A percentile compares a stretch with the other conserved stretches of the same genome.
These are phyloP conservation scores for Phyllosticta ampelicida DNA, from an alignment of 2,329 filamentous ascomycete species.

Conservation along the genomic window DNA sequence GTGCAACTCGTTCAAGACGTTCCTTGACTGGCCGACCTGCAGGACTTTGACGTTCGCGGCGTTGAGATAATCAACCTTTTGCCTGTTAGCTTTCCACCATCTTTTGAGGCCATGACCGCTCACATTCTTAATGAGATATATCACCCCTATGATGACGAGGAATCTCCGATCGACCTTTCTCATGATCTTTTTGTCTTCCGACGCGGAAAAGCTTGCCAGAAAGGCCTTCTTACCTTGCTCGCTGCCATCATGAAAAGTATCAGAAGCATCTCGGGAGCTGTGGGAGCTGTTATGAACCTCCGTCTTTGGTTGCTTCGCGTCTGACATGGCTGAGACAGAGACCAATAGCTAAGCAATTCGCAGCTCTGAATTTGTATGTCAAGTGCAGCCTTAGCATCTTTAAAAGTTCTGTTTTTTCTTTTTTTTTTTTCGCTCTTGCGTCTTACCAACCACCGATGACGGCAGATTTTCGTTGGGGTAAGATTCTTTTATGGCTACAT, in stretches of 20 bases:
- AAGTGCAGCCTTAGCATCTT: background rate
- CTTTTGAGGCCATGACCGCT: background rate
- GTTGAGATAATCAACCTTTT: constrained; percentile 17
- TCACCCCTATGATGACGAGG: constrained; percentile 16
- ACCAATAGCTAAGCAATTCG: background rate
- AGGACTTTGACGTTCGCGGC: constrained; percentile 17
- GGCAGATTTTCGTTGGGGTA: background rate
- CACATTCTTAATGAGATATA: constrained; percentile 19
- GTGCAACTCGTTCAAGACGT: constrained; percentile 15
- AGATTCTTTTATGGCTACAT: background rate
- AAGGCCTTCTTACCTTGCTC: constrained; percentile 16
- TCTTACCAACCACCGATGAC: background rate
- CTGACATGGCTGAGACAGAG: background rate
- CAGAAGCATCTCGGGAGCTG: background rate
- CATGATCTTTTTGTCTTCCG: constrained; percentile 18
- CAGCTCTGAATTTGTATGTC: background rate
- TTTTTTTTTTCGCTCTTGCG: too few species aligned
- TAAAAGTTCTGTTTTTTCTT: too few species aligned
- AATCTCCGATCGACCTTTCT: constrained; percentile 17
- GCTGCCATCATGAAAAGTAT: constrained; percentile 3
- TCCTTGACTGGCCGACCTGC: constrained; percentile 14
- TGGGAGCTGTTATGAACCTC: background rate
- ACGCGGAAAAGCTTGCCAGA: constrained; percentile 16
- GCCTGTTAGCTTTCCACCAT: background rate
- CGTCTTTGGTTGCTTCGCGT: background rate